Conservation (phyloP, 1,139 yeast genomes). For the Lodderomyces parapsilosis region DNA sequence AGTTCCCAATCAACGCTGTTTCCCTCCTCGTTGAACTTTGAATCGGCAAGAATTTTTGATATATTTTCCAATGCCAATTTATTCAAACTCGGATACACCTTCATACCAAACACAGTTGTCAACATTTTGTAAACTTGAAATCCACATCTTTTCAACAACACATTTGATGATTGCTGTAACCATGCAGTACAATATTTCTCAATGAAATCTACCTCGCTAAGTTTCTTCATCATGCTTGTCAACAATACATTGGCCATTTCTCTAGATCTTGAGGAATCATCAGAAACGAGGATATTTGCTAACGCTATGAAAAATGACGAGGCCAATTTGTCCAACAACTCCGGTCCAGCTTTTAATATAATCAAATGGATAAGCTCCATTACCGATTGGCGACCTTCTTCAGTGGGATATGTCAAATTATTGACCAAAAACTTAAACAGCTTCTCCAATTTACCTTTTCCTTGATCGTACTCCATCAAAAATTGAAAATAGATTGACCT, state of each 20-base stretch:
- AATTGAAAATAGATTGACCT: conserved; percentile 83
- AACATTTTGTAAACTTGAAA: conserved; percentile 69
- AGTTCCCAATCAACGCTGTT: conserved; percentile 66
- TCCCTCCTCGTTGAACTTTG: conserved; percentile 31
- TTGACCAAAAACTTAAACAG: conserved; percentile 82
- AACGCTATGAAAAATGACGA: conserved; percentile 81
- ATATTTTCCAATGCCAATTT: conserved; percentile 37
- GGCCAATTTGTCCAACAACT: conserved; percentile 59
- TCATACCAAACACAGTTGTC: conserved; percentile 50
- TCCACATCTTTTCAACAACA: conserved; percentile 70
- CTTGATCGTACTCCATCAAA: conserved; percentile 92
- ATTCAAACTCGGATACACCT: conserved; percentile 36
- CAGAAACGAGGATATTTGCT: conserved; percentile 75
- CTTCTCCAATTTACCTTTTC: conserved; percentile 78
- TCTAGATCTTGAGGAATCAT: conserved; percentile 77
- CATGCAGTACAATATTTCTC: conserved; percentile 66
- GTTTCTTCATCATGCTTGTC: conserved; percentile 52
- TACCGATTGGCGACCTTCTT: conserved; percentile 85
- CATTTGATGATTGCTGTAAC: conserved; percentile 58
- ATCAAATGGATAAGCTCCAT: conserved; percentile 81
- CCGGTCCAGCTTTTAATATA: conserved; percentile 63
- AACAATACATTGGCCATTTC: conserved; percentile 77
- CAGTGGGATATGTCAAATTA: conserved; percentile 82
- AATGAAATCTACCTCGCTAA: conserved; percentile 43
- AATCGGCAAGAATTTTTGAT: conserved; percentile 32